These are phyloP conservation scores for Globisporangium takayamanum DNA, from an alignment of 352 stramenopile species.

Conservation along the genomic window DNA sequence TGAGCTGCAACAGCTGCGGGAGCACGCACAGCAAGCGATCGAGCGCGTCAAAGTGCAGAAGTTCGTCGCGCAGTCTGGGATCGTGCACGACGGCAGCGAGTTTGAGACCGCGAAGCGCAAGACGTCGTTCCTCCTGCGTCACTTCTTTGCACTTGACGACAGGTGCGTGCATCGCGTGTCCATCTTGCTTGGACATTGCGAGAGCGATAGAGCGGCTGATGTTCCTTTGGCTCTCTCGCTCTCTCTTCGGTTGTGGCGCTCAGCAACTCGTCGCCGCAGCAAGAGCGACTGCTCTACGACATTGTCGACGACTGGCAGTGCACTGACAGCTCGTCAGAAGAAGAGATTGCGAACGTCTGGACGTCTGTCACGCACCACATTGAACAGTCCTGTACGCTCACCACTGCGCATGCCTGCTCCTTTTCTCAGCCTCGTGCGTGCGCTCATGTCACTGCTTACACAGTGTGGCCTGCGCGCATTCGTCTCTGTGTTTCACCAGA, in stretches of 20 bases:
- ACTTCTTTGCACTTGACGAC: slow-evolving; percentile 62
- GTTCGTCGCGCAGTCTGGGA: slow-evolving; percentile 27
- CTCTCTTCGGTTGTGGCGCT: background rate
- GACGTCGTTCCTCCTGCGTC: slow-evolving; percentile 57
- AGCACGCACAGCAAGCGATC: slow-evolving; percentile 30
- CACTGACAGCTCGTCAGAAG: slow-evolving; percentile 24
- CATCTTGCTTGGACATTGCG: background rate
- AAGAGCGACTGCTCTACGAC: slow-evolving; percentile 48
- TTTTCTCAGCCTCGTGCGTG: background rate
- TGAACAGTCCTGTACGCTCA: slow-evolving; percentile 54
- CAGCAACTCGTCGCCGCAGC: slow-evolving; percentile 13
- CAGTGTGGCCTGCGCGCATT: background rate
- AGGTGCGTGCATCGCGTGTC: slow-evolving; percentile 2
- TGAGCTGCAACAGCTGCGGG: slow-evolving; percentile 34
- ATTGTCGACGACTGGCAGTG: slow-evolving; percentile 61
- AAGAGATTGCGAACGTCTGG: slow-evolving; percentile 52
- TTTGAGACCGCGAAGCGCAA: slow-evolving; percentile 53
- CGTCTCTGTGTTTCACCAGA: slow-evolving; percentile 24
- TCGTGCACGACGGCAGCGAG: slow-evolving; percentile 32
- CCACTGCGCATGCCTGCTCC: background rate
- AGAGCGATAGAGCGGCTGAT: background rate
- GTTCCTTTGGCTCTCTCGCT: background rate
- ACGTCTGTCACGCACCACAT: slow-evolving; percentile 59
- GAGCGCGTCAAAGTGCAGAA: slow-evolving; percentile 34
- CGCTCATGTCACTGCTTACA: background rate